Base-by-base conservation (phyloP, 2,329 filamentous ascomycete species). In the Fusarium sp. region DNA sequence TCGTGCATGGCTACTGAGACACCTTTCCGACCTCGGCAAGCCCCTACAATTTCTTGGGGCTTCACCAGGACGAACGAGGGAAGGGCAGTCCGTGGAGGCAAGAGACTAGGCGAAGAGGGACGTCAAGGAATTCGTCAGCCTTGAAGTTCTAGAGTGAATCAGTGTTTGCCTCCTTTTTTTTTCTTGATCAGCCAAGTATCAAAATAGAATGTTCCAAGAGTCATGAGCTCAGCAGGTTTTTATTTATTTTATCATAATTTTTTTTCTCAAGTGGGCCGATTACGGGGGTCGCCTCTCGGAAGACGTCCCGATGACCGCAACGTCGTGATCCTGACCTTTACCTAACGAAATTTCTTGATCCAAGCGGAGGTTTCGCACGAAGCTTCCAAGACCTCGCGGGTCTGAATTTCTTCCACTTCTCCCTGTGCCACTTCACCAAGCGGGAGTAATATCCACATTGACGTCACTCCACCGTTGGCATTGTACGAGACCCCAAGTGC, bases 171-270 rank as follows among this genome's bases (percentile, higher is more conserved):
- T 57, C 55, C 33, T 27, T 57, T 57, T 27, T 56, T 17, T 38
- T 57, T 57, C 36, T 17, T 27, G 35, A n/a, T 27, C 33, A 38
- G 31, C 33, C 33, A n/a, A 24, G 33, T 57, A 38, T 38, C 20
- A 71, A 66, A 73, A 71, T 73, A 71, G 71, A 73, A 73, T 33
- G 27, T 40, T 33, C 40, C 27, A 58, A 72, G 71, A 73, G 71
- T 73, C 71, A 73, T 72, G 71, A 63, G 71, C 66, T 66, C 64
- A 62, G 71, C 67, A 69, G 62, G 56, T 38, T 61, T 51, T 51
- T 24, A 17, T 60, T 27, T 61, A 27, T 53, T 22, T 22, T 27
- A 24, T 17, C 36, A 1, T 36, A 11, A 27, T 60, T 44, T 61
- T 74, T 72, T 64, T 51, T n/a, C n/a, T 29, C 16, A n/a, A 40